These are phyloP conservation scores for Aspergillus sergii DNA, from an alignment of 2,329 filamentous ascomycete genomes.

Conservation along the genomic window DNA sequence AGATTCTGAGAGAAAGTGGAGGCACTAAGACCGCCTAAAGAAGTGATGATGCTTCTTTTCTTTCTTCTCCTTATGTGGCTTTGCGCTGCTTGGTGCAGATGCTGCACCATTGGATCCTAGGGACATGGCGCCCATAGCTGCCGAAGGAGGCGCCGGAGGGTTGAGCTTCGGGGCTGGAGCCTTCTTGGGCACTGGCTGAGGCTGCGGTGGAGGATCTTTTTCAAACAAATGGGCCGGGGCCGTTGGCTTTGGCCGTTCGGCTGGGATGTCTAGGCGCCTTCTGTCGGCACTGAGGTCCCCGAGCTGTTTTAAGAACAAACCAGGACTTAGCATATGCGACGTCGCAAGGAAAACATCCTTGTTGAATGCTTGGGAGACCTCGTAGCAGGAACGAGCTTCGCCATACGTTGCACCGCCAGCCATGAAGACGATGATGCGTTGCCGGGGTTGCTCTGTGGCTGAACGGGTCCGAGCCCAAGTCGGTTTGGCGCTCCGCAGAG, in stretches of 20 bases:
- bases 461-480: constrained; percentile 89
- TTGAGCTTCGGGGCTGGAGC: constrained; percentile 25
- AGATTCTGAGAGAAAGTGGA: not conserved
- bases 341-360: constrained; percentile 87
- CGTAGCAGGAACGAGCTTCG: constrained; percentile 86
- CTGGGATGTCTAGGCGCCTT: constrained; percentile 75
- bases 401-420: constrained; percentile 94
- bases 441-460: constrained; percentile 75
- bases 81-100: constrained; percentile 22
- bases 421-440: constrained; percentile 91
- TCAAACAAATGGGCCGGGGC: constrained; percentile 88
- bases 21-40: constrained; percentile 42
- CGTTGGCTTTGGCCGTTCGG: constrained; percentile 76
- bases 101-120: constrained; percentile 30
- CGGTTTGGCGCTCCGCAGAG: constrained; percentile 86
- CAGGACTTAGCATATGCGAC: constrained; percentile 88
- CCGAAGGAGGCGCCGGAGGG: constrained; percentile 34
- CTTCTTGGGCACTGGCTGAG: constrained; percentile 29
- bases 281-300: constrained; percentile 76
- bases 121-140: constrained; percentile 40
- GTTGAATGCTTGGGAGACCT: constrained; percentile 70
- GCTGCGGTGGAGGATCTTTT: constrained; percentile 61
- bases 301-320: constrained; percentile 79
- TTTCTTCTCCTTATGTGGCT: constrained; percentile 46
- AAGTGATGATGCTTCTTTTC: constrained; percentile 58